These are phyloP conservation scores for Dendrobium catenatum DNA, from an alignment of 106 monocot genomes.

Conservation along the genomic window DNA sequence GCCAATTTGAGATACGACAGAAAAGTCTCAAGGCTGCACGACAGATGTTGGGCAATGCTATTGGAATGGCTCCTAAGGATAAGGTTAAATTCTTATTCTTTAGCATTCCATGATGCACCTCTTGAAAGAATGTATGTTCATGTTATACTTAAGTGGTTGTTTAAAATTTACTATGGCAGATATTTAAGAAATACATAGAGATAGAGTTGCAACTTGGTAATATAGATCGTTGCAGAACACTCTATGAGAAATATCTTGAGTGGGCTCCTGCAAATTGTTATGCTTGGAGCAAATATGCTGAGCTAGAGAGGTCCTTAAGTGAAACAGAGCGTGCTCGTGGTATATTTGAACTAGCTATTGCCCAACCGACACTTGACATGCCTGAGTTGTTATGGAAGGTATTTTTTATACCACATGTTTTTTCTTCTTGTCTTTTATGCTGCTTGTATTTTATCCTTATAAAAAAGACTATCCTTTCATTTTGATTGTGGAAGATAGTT, in stretches of 20 bases:
- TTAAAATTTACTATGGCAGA: conserved; percentile 20
- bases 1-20: conserved; percentile 91
- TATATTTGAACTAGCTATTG: conserved; percentile 84
- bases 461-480: background rate
- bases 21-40: conserved; percentile 67
- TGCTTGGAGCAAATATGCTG: conserved; percentile 97
- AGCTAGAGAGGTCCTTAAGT: conserved; percentile 64
- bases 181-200: conserved; percentile 94
- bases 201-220: conserved; percentile 87
- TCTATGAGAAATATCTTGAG: conserved; percentile 93
- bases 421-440: background rate
- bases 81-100: conserved; percentile 35
- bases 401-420: background rate
- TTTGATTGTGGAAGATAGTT: background rate
- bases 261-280: conserved; percentile 91
- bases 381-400: conserved; percentile 98
- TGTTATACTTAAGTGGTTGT: background rate
- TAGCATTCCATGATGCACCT: background rate
- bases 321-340: conserved; percentile 85
- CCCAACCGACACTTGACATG: conserved; percentile 87
- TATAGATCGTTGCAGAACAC: conserved; percentile 57
- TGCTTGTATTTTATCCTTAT: background rate
- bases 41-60: conserved; percentile 78
- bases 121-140: background rate
- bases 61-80: conserved; percentile 94